Evolutionary conservation across 1,139 yeast genomes (phyloP).

Genomic region (Hanseniaspora uvarum): DNA sequence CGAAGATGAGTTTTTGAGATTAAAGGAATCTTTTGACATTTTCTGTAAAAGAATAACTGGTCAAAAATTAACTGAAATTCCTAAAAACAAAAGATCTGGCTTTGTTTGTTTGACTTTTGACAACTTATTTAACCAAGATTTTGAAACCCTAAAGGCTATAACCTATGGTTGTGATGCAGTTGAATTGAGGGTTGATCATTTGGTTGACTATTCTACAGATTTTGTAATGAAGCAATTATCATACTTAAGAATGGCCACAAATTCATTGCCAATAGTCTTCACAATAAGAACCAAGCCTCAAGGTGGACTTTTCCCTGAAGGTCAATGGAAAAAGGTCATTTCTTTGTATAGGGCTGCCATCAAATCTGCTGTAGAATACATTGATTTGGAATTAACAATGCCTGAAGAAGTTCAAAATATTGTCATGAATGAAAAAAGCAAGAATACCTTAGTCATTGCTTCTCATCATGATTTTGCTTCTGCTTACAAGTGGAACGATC

Average conservation of each 20-base stretch:
- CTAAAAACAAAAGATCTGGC: constrained; percentile 45
- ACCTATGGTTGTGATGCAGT: constrained; percentile 68
- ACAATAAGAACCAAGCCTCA: constrained; percentile 70
- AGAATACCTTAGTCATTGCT: constrained; percentile 63
- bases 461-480: constrained; percentile 70
- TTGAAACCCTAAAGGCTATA: constrained; percentile 43
- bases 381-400: constrained; percentile 45
- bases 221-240: constrained; percentile 71
- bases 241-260: constrained; percentile 50
- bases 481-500: constrained; percentile 49
- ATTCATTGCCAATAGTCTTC: constrained; percentile 61
- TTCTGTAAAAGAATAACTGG: constrained; percentile 63
- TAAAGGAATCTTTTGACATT: constrained; percentile 50
- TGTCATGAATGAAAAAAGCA: constrained; percentile 38
- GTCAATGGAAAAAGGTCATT: constrained; percentile 40
- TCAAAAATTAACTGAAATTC: constrained; percentile 35
- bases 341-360: constrained; percentile 52
- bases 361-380: constrained; percentile 52
- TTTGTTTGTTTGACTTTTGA: constrained; percentile 63
- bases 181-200: constrained; percentile 69
- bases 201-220: constrained; percentile 40
- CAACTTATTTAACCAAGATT: constrained; percentile 40
- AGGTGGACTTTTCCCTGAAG: constrained; percentile 71
- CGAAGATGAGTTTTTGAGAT: constrained; percentile 44
- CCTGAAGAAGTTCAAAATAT: constrained; percentile 33